Percentiles rank a stretch among this genome's conserved stretches.
Evolutionary conservation across 2,329 filamentous ascomycete genomes (phyloP).

Genomic region (Trichoderma hamatum): DNA sequence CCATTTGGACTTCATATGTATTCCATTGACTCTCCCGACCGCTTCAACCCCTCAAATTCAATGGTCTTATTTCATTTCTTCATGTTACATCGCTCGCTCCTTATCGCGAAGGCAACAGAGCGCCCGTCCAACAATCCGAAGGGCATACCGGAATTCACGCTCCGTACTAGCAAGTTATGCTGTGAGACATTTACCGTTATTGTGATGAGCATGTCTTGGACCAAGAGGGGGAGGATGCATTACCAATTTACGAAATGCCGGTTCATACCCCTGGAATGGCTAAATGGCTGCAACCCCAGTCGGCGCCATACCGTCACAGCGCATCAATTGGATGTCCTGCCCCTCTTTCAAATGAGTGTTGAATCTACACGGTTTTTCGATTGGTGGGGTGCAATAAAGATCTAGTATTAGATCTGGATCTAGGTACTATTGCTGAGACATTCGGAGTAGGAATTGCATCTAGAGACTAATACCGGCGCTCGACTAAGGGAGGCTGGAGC

Average conservation of each 20-base stretch:
- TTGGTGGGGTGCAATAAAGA: constrained; percentile 5
- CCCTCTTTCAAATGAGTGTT: not conserved
- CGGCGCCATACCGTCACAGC: not conserved
- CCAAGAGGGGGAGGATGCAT: constrained; percentile 23
- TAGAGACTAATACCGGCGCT: not conserved
- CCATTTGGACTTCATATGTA: constrained; percentile 10
- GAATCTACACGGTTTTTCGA: not conserved
- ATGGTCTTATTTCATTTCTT: not conserved
- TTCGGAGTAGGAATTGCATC: not conserved
- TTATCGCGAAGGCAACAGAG: not conserved
- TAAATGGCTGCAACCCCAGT: constrained; percentile 25
- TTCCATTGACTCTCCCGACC: not conserved
- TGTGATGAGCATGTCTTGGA: constrained; percentile 18
- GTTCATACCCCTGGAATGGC: constrained; percentile 18
- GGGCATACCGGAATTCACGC: constrained; percentile 1
- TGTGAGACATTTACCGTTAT: constrained; percentile 23
- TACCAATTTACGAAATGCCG: constrained; percentile 14
- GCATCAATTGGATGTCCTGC: not conserved
- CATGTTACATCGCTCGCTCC: constrained; percentile 23
- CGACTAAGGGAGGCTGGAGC: not conserved
- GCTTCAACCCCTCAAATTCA: not conserved
- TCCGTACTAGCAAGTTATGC: not conserved
- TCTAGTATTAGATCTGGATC: constrained; percentile 17
- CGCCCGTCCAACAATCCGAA: constrained; percentile 4
- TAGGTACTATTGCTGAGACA: not conserved